Evolutionary conservation across 2,329 filamentous ascomycete species (phyloP).

Genomic region (Alternaria metachromatica): DNA sequence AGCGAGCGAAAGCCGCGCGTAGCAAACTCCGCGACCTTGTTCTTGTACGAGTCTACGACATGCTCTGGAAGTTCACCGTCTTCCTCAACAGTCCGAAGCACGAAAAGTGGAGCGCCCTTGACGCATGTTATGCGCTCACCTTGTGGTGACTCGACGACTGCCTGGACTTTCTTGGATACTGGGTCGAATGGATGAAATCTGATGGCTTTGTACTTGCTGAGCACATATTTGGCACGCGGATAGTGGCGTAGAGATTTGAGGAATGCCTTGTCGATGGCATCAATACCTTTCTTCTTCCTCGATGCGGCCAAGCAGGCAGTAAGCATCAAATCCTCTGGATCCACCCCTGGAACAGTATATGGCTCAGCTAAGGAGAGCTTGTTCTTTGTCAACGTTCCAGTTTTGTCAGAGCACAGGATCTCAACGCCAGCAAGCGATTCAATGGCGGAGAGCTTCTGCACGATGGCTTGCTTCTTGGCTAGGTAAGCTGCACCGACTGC

Average conservation of each 20-base stretch:
- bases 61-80: conserved; percentile 80
- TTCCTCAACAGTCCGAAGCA: conserved; percentile 85
- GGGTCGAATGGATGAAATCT: conserved; percentile 90
- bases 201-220: conserved; percentile 83
- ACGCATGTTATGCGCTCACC: conserved; percentile 87
- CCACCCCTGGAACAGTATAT: conserved; percentile 81
- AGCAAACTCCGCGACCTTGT: conserved; percentile 90
- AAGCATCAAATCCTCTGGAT: conserved; percentile 87
- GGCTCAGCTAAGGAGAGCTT: conserved; percentile 88
- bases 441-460: conserved; percentile 90
- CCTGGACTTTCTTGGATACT: conserved; percentile 90
- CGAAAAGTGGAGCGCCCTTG: conserved; percentile 88
- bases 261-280: conserved; percentile 95
- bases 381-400: conserved; percentile 92
- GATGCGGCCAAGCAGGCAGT: conserved; percentile 89
- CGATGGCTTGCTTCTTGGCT: conserved; percentile 90
- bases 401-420: conserved; percentile 95
- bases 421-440: conserved; percentile 92
- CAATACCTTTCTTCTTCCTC: conserved; percentile 94
- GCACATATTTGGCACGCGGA: conserved; percentile 78
- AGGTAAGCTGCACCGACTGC: conserved; percentile 91
- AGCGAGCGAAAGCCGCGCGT: conserved; percentile 93
- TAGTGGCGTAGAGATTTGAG: conserved; percentile 84
- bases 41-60: conserved; percentile 84
- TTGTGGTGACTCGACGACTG: conserved; percentile 80